Evolutionary conservation across 139 green algal species (phyloP), one percentile per base, ranked within the genome.

Genomic region (Ostreobium quekettii): DNA sequence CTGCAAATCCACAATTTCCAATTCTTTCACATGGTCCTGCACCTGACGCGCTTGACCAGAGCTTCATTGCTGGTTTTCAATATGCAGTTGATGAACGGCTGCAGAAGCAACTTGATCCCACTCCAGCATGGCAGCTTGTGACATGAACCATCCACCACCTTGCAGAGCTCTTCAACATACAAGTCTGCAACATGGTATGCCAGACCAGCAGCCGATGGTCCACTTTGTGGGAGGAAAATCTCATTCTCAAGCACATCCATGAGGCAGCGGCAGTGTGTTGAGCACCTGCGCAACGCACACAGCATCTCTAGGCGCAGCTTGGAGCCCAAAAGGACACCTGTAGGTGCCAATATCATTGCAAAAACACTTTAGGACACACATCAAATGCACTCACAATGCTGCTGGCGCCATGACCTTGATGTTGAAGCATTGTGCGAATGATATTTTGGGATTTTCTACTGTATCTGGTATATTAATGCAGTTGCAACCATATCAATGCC

Each of bases 151-250:
- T 36, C 49, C 8, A 28, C 49, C 36, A 73, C 57, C 7, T 22
- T 60, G 8, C 36, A 53, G 32, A 95, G 73, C 78, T 96, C 90
- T 0, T 78, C 74, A 36, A 96, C 29, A 48, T 82, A 84, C 15
- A 96, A 37, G 71, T 96, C 91, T 11, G 73, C 70, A 0, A 96
- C 7, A 67, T 95, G 88, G 73, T 90, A 95, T 0, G 78, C 69
- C 35, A 90, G 24, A 3, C 84, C 87, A 2, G 69, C 42, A 3
- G 80, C 79, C 0, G 48, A n/a, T 36, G 70, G 31, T 32, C 47
- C 74, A 39, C 68, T 64, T 3, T 36, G 33, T 3, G 75, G 69
- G 57, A 85, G 36, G 48, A 91, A n/a, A 3, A 89, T 48, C 30
- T 74, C 47, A 6, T 76, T 26, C 5, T 49, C 70, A 60, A 86